Percentiles rank a stretch among this genome's conserved stretches.
Conservation (phyloP, 2,329 filamentous ascomycete species). For the Cytospora mali region DNA sequence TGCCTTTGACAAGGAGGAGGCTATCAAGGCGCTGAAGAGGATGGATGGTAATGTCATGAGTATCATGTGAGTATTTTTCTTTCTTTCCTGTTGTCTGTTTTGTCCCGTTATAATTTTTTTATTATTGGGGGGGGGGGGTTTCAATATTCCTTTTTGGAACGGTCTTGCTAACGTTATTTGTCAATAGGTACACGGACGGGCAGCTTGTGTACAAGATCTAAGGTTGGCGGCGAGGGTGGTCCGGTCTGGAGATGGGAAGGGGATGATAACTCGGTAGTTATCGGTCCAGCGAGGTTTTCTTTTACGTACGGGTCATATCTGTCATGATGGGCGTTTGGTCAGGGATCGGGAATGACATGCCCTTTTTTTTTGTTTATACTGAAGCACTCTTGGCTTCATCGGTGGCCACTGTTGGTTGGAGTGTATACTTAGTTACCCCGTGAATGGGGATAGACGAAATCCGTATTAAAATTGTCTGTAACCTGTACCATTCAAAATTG, state of each 20-base stretch:
- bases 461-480: background rate
- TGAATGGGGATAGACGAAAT: background rate
- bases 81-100: background rate
- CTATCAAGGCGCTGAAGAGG: slow-evolving; percentile 72
- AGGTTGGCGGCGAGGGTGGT: slow-evolving; percentile 19
- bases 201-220: slow-evolving; percentile 73
- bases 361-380: background rate
- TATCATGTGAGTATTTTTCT: slow-evolving; percentile 75
- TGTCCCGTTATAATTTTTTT: background rate
- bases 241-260: background rate
- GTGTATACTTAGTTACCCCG: background rate
- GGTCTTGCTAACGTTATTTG: slow-evolving; percentile 24
- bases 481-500: background rate
- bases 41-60: slow-evolving; percentile 80
- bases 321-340: background rate
- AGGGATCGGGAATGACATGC: background rate
- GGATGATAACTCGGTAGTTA: background rate
- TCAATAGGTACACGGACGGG: slow-evolving; percentile 59
- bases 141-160: slow-evolving; percentile 3
- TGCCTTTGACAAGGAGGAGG: slow-evolving; percentile 72
- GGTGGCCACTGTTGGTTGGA: background rate
- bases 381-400: background rate
- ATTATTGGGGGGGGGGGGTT: too few relatives aligned
- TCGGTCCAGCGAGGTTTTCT: background rate
- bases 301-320: background rate